A percentile compares a stretch with the other conserved stretches of the same genome.
phyloP scores from a whole-genome alignment of 495 filamentous ascomycete species.

The Podospora pseudocomata region DNA sequence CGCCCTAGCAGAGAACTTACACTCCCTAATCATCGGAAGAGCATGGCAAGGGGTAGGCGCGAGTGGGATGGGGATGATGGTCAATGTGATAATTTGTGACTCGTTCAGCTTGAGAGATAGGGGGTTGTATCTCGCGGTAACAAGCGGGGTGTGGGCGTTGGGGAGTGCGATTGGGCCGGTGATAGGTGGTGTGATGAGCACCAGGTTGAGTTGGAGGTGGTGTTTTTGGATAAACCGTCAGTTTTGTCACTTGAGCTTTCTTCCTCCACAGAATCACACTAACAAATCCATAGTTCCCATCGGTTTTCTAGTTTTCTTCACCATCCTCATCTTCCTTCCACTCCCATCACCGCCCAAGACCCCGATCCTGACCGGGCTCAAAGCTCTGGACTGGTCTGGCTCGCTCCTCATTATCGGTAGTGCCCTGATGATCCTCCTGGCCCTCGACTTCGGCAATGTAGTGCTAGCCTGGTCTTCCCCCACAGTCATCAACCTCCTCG shows the following conservation, averaged over 20 bases:
- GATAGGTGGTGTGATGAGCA: conserved; percentile 57
- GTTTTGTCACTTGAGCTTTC: background rate
- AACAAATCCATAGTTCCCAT: conserved; percentile 50
- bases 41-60: conserved; percentile 74
- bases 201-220: conserved; percentile 53
- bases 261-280: background rate
- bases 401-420: conserved; percentile 62
- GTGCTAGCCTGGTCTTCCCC: conserved; percentile 67
- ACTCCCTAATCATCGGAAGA: conserved; percentile 67
- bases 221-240: conserved; percentile 65
- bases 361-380: conserved; percentile 60
- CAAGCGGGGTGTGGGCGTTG: conserved; percentile 46
- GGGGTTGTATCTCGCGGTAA: conserved; percentile 50
- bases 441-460: conserved; percentile 69
- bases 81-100: conserved; percentile 75
- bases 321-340: conserved; percentile 65
- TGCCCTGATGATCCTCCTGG: conserved; percentile 74
- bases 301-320: conserved; percentile 57
- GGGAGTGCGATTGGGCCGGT: conserved; percentile 54
- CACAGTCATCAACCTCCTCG: conserved; percentile 66
- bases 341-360: conserved; percentile 65
- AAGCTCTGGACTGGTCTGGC: conserved; percentile 72
- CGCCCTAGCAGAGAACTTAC: conserved; percentile 59
- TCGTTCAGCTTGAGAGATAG: conserved; percentile 63
- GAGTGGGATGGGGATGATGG: conserved; percentile 69